Evolutionary conservation across 495 filamentous ascomycete species (phyloP), one percentile per base, ranked within the genome.

Genomic region (Aspergillus funiculosus): DNA sequence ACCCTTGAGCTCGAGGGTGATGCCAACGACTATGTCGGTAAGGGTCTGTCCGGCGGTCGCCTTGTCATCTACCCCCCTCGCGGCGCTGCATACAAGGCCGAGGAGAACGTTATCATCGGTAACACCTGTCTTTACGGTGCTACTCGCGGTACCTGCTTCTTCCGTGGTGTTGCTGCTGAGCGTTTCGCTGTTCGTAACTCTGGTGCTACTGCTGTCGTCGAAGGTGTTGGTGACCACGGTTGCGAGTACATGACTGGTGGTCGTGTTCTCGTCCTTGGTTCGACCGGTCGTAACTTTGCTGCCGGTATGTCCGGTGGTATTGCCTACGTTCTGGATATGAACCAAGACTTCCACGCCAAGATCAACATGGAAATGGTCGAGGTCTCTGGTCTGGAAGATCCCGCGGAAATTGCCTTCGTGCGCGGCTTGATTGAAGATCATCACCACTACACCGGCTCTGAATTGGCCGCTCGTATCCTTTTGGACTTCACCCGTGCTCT

Each of bases 171-270:
- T 20, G 92, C 92, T 56, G 92, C 92, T 22, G 92, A 99, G 75
- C 88, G 92, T 53, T 99, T 99, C 57, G 91, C 90, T 36, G 92
- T 99, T 41, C 88, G 92, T 53, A 99, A 99, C 74, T 97, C 94
- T 0, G 92, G 92, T 62, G 92, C 87, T 31, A 97, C 85, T 21
- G 92, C 94, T 22, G 87, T 99, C 52, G 91, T 97, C 52, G 92
- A 99, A 70, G 92, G 94, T 67, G 81, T 95, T 42, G 92, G 92
- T 74, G 92, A 99, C 63, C 92, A 99, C 61, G 89, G 91, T 36
- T 97, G 91, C 61, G 92, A 99, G 73, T 99, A 99, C 78, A 99
- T 99, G 92, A 98, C 92, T 48, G 92, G 92, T 59, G 92, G 92
- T 59, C 88, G 94, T 61, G 80, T 97, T 27, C 71, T 99, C 46